Evolutionary conservation across 169 alveolate species (phyloP).

Genomic region (Perkinsus olseni): DNA sequence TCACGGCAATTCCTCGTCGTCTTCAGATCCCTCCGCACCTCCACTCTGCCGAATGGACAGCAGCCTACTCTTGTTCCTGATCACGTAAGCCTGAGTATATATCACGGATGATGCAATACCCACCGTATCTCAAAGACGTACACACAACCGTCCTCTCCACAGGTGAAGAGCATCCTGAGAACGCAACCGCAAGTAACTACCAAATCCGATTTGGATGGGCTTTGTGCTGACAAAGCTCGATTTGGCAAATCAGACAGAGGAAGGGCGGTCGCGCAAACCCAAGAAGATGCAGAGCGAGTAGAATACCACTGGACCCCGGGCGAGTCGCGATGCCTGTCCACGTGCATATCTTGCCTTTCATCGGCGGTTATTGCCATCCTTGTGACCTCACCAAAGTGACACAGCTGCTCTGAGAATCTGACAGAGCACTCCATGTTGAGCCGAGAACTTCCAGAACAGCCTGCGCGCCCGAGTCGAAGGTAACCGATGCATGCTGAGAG

Average conservation of each 20-base stretch:
- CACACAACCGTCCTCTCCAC: slow-evolving; percentile 65
- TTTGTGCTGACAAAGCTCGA: background rate
- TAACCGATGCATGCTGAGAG: too few species aligned
- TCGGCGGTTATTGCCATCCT: background rate
- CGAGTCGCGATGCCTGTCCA: background rate
- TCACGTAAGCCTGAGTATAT: too few species aligned
- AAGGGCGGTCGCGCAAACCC: too few species aligned
- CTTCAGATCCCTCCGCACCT: too few species aligned
- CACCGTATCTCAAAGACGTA: slow-evolving; percentile 54
- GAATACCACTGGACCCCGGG: too few species aligned
- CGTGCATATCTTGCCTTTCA: background rate
- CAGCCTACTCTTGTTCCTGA: background rate
- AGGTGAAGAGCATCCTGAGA: slow-evolving; percentile 56
- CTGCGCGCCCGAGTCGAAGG: too few species aligned
- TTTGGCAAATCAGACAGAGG: background rate
- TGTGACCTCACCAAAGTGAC: background rate
- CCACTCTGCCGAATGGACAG: background rate
- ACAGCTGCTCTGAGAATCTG: background rate
- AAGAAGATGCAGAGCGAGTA: too few species aligned
- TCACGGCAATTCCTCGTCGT: too few species aligned
- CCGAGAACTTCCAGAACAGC: too few species aligned
- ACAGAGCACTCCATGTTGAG: background rate
- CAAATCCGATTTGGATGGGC: slow-evolving; percentile 7
- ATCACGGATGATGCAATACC: background rate
- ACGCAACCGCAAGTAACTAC: slow-evolving; percentile 41